Percentiles rank a stretch among this genome's conserved stretches.
These are phyloP conservation scores for Cladosporium sp. DNA, from an alignment of 2,329 filamentous ascomycete genomes.

Conservation along the genomic window DNA sequence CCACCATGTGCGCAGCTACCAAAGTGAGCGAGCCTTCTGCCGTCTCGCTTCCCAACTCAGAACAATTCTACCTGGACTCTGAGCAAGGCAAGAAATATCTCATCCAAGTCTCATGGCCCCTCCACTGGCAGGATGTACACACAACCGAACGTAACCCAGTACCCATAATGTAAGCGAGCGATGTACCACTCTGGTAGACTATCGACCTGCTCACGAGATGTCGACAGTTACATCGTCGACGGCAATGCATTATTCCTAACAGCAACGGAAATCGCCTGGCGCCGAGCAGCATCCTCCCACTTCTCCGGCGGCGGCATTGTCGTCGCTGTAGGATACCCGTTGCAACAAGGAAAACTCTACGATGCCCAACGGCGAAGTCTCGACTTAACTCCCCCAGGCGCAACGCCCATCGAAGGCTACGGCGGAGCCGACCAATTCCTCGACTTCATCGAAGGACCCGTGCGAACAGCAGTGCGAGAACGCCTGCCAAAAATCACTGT, in stretches of 20 bases:
- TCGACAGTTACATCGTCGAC: conserved; percentile 26
- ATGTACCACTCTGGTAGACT: neutral
- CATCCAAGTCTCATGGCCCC: conserved; percentile 27
- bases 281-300: conserved; percentile 15
- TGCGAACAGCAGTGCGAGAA: conserved; percentile 29
- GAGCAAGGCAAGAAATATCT: conserved; percentile 17
- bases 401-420: conserved; percentile 37
- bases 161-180: conserved; percentile 18
- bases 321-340: conserved; percentile 26
- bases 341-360: conserved; percentile 19
- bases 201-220: neutral
- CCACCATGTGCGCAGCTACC: conserved; percentile 3
- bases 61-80: conserved; percentile 7
- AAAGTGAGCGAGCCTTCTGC: neutral
- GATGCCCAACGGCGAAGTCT: conserved; percentile 16
- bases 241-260: conserved; percentile 29
- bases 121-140: conserved; percentile 18
- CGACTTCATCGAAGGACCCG: conserved; percentile 37
- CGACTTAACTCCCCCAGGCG: conserved; percentile 19
- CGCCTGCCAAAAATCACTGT: conserved; percentile 30
- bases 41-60: conserved; percentile 11
- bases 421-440: conserved; percentile 40
- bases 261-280: conserved; percentile 24
- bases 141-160: conserved; percentile 8
- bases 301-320: conserved; percentile 23